Conservation (phyloP, 352 stramenopile species). For the Globisporangium spinosum region DNA sequence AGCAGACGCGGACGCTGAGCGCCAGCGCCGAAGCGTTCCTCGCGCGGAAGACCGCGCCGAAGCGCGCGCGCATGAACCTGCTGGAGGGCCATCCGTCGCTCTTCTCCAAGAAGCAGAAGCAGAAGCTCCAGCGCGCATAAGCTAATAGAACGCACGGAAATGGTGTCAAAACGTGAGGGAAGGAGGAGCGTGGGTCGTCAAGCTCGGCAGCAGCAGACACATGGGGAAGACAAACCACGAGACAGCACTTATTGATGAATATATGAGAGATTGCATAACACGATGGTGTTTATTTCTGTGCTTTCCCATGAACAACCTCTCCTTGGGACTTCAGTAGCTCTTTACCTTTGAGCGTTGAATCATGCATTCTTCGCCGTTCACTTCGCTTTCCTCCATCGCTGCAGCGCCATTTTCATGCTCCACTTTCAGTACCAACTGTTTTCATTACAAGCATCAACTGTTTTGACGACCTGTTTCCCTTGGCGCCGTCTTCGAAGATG, state of each 20-base stretch:
- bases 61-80: constrained; percentile 56
- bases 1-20: constrained; percentile 43
- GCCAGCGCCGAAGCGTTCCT: constrained; percentile 49
- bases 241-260: background rate
- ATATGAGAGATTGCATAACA: background rate
- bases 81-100: constrained; percentile 61
- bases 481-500: too few relatives aligned
- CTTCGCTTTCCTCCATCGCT: background rate
- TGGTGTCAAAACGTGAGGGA: background rate
- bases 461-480: too few relatives aligned
- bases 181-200: background rate
- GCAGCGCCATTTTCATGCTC: background rate
- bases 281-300: background rate
- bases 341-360: background rate
- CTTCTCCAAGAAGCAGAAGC: constrained; percentile 78
- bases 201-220: background rate
- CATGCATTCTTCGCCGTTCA: background rate
- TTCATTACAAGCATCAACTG: too few relatives aligned
- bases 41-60: constrained; percentile 44
- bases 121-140: constrained; percentile 22
- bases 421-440: too few relatives aligned
- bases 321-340: background rate
- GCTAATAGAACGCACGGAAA: background rate
- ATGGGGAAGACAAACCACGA: background rate
- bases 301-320: background rate